Evolutionary conservation across 495 filamentous ascomycete genomes (phyloP), one percentile per base, ranked within the genome.

Genomic region (Daldinia caldariorum): DNA sequence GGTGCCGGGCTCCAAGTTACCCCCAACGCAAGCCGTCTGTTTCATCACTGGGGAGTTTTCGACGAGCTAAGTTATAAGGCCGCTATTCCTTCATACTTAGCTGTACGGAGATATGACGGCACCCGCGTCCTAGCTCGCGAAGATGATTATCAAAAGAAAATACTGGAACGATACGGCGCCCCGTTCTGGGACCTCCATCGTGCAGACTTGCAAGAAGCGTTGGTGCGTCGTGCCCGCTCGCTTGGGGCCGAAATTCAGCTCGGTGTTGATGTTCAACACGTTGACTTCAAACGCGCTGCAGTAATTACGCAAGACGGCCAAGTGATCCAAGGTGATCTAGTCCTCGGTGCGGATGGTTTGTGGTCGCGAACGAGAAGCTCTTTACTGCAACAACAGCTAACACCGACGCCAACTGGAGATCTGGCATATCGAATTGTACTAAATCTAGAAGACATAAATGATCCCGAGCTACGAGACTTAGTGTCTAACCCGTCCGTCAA

Each of bases 401-500:
- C 43, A 6, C 43, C 43, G 18, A 47, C 1, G 18, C 43, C 43
- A 47, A 47, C 43, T 5, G 43, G 43, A 9, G 43, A 47, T 47
- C 43, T 47, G 12, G 43, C 43, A 12, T 47, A 47, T 22, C 43
- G 43, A 47, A 47, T 47, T 47, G 10, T 47, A 47, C 20, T 47
- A 10, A 47, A 47, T 20, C 5, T 47, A 22, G 43, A 47, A 9
- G 43, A 47, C 12, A 47, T 47, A 20, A 22, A 47, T 0, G 16
- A 47, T 22, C 43, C 43, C 7, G 43, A 47, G 12, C 1, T 47
- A 12, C 77, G 77, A 0, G 79, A 82, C 16, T 73, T 89, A 1
- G 81, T 88, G 0, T 56, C 73, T 6, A 78, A 87, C 18, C 85
- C 89, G 0, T 83, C 84, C 14, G 89, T 92, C 13, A 84, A 91